phyloP scores from a whole-genome alignment of 1,284 basidiomycete species.

The Malassezia sympodialis region DNA sequence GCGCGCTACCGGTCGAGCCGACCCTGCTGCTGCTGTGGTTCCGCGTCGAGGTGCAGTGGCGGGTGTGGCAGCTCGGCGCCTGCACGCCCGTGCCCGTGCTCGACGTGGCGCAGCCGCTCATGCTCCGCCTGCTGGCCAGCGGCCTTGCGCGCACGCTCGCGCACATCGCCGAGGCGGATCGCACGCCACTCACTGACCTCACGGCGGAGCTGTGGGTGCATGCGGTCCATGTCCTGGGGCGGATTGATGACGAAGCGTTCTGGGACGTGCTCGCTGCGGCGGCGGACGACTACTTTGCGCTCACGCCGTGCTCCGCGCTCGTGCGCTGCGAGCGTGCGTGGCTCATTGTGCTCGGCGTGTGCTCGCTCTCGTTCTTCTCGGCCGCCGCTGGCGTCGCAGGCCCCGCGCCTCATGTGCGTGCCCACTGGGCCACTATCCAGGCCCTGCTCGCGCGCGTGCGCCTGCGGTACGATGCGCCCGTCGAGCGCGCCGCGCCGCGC shows the following conservation, averaged over 20 bases:
- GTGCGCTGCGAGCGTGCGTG: constrained; percentile 54
- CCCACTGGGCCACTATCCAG: constrained; percentile 59
- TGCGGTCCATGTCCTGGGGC: constrained; percentile 55
- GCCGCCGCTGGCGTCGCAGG: constrained; percentile 54
- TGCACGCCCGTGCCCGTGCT: background rate
- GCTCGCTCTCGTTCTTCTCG: constrained; percentile 69
- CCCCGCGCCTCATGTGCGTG: constrained; percentile 52
- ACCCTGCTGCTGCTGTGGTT: constrained; percentile 24
- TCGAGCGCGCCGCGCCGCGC: constrained; percentile 52
- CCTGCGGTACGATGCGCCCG: constrained; percentile 56
- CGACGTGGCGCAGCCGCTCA: constrained; percentile 19
- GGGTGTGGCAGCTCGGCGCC: background rate
- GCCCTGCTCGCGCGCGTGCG: constrained; percentile 30
- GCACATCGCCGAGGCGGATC: background rate
- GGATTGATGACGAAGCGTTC: constrained; percentile 22
- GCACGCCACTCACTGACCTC: constrained; percentile 49
- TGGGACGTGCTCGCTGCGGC: constrained; percentile 30
- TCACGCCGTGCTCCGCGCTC: constrained; percentile 54
- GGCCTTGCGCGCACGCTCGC: constrained; percentile 24
- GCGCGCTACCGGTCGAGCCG: background rate
- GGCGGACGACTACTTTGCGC: constrained; percentile 23
- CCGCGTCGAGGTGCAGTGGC: constrained; percentile 32
- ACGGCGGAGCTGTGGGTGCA: constrained; percentile 67
- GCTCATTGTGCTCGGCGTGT: constrained; percentile 62
- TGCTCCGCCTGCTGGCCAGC: constrained; percentile 28